Conservation (phyloP, 768 basidiomycete genomes). For the Phlegmacium glaucopus region DNA sequence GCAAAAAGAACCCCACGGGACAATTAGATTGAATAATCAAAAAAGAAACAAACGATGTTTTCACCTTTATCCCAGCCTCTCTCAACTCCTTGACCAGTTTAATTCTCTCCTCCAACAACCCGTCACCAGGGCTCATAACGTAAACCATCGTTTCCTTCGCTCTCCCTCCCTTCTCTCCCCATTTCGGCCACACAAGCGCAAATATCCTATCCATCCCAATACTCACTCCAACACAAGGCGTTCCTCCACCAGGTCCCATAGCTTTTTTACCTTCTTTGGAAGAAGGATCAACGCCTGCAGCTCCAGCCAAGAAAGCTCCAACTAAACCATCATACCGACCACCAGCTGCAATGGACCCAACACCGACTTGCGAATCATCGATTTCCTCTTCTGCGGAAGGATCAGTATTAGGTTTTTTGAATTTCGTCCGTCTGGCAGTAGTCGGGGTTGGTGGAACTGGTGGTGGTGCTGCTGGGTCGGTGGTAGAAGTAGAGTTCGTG, state of each 20-base stretch:
- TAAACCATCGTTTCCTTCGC: conserved; percentile 92
- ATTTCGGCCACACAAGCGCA: conserved; percentile 84
- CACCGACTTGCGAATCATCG: conserved; percentile 91
- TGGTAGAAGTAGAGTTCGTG: conserved; percentile 39
- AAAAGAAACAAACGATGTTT: conserved; percentile 33
- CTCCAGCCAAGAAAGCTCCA: conserved; percentile 82
- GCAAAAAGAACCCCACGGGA: too few species aligned
- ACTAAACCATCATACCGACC: conserved; percentile 97
- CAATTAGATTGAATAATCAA: conserved; percentile 3
- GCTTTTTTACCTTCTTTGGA: conserved; percentile 55
- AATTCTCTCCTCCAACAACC: conserved; percentile 83
- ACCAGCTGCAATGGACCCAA: conserved; percentile 99
- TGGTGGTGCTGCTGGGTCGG: too few species aligned
- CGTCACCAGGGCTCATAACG: conserved; percentile 89
- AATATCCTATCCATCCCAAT: conserved; percentile 95
- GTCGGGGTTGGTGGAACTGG: background rate
- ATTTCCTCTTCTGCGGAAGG: conserved; percentile 61
- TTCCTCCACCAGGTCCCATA: conserved; percentile 35
- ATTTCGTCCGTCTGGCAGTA: conserved; percentile 22
- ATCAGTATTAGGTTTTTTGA: conserved; percentile 49
- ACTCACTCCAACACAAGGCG: conserved; percentile 90
- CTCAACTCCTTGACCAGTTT: conserved; percentile 75
- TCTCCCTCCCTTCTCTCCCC: conserved; percentile 73
- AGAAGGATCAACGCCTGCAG: conserved; percentile 51
- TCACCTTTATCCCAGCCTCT: conserved; percentile 83